These are phyloP conservation scores for Solanum hybrid DNA, from an alignment of 305 asterid species.

Conservation along the genomic window DNA sequence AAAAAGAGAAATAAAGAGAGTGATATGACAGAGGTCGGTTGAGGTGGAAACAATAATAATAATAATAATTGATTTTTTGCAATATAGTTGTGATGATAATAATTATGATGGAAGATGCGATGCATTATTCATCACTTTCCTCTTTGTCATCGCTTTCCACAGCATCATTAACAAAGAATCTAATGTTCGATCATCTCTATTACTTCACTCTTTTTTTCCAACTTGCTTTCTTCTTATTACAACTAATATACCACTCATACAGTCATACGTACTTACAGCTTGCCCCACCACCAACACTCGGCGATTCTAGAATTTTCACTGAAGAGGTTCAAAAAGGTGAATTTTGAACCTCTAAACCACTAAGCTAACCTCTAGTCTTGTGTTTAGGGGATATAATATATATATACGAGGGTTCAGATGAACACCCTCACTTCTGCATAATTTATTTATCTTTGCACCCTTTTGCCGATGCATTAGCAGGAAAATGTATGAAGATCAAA, in stretches of 20 bases:
- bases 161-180: conserved; percentile 25
- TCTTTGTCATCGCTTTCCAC: conserved; percentile 36
- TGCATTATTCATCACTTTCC: conserved; percentile 24
- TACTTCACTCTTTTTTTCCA: background rate
- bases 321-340: background rate
- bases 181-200: conserved; percentile 6
- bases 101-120: conserved; percentile 11
- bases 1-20: background rate
- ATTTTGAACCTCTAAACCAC: too few species aligned
- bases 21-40: conserved; percentile 21
- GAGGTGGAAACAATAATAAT: conserved; percentile 23
- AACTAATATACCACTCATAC: background rate
- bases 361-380: background rate
- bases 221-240: background rate
- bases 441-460: background rate
- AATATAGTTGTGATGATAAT: conserved; percentile 8
- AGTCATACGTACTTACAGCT: background rate
- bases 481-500: background rate
- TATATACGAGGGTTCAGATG: background rate
- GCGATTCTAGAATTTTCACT: too few species aligned
- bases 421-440: background rate
- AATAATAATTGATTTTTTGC: conserved; percentile 9
- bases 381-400: background rate
- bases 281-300: background rate
- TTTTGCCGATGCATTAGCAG: background rate